Base-by-base conservation (phyloP, 768 basidiomycete species). In the Rhodotorula paludigena region DNA sequence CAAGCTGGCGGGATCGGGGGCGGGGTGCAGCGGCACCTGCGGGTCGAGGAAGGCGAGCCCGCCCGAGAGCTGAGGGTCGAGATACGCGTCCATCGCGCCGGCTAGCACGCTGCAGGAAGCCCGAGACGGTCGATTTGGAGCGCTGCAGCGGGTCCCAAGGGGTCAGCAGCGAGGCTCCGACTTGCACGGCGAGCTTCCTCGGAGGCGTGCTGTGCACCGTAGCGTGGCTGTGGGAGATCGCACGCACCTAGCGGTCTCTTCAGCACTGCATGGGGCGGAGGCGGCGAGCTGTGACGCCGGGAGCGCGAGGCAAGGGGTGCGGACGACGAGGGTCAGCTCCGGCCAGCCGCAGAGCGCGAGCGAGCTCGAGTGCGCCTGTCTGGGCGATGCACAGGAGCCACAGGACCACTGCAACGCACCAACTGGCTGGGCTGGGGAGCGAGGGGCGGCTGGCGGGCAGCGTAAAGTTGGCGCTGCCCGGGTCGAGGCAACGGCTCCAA, bases 1-100 rank as follows among this genome's bases (percentile, higher is more conserved):
- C 32, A 38, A 32, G 52, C 21, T 30, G 18, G 14, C 32, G 20
- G 64, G 39, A n/a, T 60, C 62, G 49, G 57, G 38, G 15, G 52
- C 16, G 14, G 52, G 51, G 45, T 60, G 67, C 2, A 60, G 25
- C n/a, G 36, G 45, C 14, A 38, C 48, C 15, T 36, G 33, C 32
- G 42, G 20, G 42, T 68, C 66, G 60, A 68, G 61, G 62, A 58
- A 68, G 28, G 45, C 62, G 52, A 68, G 62, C 5, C 52, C 11
- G 16, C 57, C 62, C 12, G 52, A 36, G 21, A 68, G 15, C 6
- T 61, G 54, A 18, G 61, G 67, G 57, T 68, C 67, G 52, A 68
- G 39, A 35, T 56, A 68, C 33, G 41, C 33, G 32, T 68, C 67
- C 67, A 68, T 68, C 25, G 32, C 41, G 4, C 0, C 16, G 49